A percentile compares a stretch with the other conserved stretches of the same genome.
phyloP scores from a whole-genome alignment of 768 basidiomycete genomes.

The Podaxis carcinomalis region DNA sequence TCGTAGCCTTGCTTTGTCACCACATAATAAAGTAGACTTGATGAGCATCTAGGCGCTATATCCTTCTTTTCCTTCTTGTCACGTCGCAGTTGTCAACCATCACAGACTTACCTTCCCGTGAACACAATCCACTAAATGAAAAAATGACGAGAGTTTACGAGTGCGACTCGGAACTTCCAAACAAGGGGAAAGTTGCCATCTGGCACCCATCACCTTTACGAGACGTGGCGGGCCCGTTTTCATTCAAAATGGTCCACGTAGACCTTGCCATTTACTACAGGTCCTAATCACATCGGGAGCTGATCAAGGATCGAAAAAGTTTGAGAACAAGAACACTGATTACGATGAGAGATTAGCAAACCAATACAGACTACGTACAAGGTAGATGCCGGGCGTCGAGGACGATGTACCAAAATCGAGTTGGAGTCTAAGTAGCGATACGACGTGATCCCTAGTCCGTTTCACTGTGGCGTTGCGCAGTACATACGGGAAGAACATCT shows the following conservation, averaged over 20 bases:
- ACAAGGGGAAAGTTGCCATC: neutral
- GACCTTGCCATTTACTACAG: neutral
- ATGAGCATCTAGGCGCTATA: conserved; percentile 3
- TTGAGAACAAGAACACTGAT: neutral
- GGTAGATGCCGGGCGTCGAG: neutral
- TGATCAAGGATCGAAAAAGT: neutral
- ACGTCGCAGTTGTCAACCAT: neutral
- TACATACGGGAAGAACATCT: neutral
- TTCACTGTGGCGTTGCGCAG: neutral
- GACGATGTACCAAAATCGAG: neutral
- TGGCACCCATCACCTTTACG: neutral
- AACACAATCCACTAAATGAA: conserved; percentile 3
- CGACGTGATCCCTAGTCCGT: neutral
- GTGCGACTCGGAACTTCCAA: conserved; percentile 4
- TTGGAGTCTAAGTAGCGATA: neutral
- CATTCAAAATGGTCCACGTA: neutral
- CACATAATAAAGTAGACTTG: neutral
- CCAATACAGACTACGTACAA: neutral
- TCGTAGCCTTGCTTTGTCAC: conserved; percentile 4
- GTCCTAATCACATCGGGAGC: neutral
- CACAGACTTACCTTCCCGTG: neutral
- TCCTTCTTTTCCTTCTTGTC: neutral
- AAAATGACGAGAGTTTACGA: neutral
- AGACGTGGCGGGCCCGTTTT: neutral
- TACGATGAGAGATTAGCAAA: neutral